A percentile compares a stretch with the other conserved stretches of the same genome.
Evolutionary conservation across 345 rosid genomes (phyloP).

Genomic region (Dimocarpus longan): DNA sequence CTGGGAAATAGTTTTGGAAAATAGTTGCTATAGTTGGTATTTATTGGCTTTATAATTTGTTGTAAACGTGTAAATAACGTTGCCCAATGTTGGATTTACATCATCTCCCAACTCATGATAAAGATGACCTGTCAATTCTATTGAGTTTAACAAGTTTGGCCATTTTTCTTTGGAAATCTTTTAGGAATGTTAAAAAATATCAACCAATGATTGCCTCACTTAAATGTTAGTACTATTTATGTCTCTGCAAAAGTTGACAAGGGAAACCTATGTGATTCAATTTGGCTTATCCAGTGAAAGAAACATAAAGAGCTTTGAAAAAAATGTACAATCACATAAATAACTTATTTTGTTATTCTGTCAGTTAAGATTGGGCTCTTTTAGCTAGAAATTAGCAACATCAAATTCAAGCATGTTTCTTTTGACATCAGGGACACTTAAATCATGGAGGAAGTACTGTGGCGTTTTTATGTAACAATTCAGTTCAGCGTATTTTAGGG

Average conservation of each 20-base stretch:
- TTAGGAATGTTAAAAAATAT: neutral
- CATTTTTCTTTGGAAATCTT: neutral
- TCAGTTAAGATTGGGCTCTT: neutral
- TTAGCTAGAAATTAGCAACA: neutral
- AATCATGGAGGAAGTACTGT: neutral
- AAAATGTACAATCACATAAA: neutral
- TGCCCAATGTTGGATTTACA: neutral
- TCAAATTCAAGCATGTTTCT: neutral
- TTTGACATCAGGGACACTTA: neutral
- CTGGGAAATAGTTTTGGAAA: slow-evolving; percentile 3
- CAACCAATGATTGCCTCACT: neutral
- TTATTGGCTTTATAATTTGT: neutral
- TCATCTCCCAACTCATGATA: neutral
- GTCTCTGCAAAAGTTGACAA: neutral
- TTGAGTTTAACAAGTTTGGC: slow-evolving; percentile 10
- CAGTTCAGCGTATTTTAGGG: neutral
- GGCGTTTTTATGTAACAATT: neutral
- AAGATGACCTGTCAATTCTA: neutral
- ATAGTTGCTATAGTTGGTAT: neutral
- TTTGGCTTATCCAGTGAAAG: neutral
- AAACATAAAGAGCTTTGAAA: neutral
- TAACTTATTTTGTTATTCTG: neutral
- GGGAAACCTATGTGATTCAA: neutral
- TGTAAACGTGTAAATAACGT: neutral
- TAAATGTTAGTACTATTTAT: neutral